Evolutionary conservation across 2,329 filamentous ascomycete genomes (phyloP).

Genomic region (Stenocarpella maydis): DNA sequence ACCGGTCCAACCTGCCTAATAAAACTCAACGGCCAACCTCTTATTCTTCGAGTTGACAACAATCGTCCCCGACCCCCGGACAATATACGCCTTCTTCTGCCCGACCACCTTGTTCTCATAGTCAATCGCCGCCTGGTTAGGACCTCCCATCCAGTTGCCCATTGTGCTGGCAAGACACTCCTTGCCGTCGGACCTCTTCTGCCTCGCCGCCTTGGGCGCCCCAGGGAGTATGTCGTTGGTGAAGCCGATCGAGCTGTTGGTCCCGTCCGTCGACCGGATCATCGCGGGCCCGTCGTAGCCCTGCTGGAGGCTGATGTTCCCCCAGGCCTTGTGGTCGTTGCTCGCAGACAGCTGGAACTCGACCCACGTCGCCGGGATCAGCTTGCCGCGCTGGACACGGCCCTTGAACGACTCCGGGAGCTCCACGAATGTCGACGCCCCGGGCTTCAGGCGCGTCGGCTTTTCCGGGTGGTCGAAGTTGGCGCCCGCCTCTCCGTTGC

Average conservation of each 20-base stretch:
- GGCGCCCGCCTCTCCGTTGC: constrained; percentile 47
- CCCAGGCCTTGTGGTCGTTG: constrained; percentile 28
- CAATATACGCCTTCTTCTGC: constrained; percentile 31
- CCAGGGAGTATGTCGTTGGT: constrained; percentile 19
- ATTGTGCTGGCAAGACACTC: constrained; percentile 30
- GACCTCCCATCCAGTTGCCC: constrained; percentile 29
- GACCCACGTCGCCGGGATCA: constrained; percentile 31
- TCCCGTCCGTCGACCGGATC: constrained; percentile 27
- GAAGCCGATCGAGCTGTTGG: constrained; percentile 20
- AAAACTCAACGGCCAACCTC: constrained; percentile 26
- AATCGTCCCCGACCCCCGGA: constrained; percentile 18
- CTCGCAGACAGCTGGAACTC: constrained; percentile 30
- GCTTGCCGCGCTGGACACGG: constrained; percentile 39
- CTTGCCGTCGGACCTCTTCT: constrained; percentile 25
- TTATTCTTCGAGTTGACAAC: constrained; percentile 28
- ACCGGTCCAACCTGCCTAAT: background rate
- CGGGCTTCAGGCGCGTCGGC: constrained; percentile 44
- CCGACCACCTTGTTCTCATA: constrained; percentile 29
- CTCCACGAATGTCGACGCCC: constrained; percentile 43
- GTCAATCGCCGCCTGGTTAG: constrained; percentile 30
- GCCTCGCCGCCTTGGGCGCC: constrained; percentile 26
- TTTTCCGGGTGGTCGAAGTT: constrained; percentile 51
- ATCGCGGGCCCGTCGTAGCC: constrained; percentile 31
- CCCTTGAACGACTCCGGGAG: constrained; percentile 48
- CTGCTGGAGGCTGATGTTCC: constrained; percentile 27